Evolutionary conservation across 2,329 filamentous ascomycete genomes (phyloP).

Genomic region (Colletotrichum coccodes): DNA sequence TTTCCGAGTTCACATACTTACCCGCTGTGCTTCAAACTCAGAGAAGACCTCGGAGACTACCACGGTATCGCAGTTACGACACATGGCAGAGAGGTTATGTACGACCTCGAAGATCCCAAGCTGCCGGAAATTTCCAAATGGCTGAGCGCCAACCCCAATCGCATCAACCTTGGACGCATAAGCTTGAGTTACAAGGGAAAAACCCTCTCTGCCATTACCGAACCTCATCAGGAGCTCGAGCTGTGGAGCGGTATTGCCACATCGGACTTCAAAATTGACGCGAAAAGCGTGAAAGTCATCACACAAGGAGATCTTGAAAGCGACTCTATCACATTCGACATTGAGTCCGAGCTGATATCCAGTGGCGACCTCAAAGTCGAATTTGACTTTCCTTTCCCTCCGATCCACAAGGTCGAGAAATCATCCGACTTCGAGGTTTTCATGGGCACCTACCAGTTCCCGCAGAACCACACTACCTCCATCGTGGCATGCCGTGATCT

Average conservation of each 20-base stretch:
- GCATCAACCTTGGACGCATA: slow-evolving; percentile 54
- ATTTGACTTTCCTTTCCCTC: slow-evolving; percentile 55
- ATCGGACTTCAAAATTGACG: slow-evolving; percentile 47
- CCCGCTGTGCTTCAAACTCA: neutral
- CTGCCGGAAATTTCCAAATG: slow-evolving; percentile 56
- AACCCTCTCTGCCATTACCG: slow-evolving; percentile 43
- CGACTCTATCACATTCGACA: slow-evolving; percentile 48
- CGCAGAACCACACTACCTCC: slow-evolving; percentile 49
- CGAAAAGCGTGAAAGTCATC: slow-evolving; percentile 43
- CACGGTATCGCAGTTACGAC: slow-evolving; percentile 44
- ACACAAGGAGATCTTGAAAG: slow-evolving; percentile 51
- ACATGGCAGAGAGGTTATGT: slow-evolving; percentile 49
- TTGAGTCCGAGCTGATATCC: slow-evolving; percentile 47
- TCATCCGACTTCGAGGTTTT: slow-evolving; percentile 58
- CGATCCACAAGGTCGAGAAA: slow-evolving; percentile 47
- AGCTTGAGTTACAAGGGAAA: slow-evolving; percentile 48
- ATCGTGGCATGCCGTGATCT: slow-evolving; percentile 31
- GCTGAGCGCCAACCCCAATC: slow-evolving; percentile 60
- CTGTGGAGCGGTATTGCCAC: slow-evolving; percentile 51
- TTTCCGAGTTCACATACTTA: neutral
- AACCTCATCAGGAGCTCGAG: slow-evolving; percentile 46
- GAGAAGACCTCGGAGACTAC: slow-evolving; percentile 43
- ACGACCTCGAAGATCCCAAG: slow-evolving; percentile 47
- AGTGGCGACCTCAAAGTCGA: slow-evolving; percentile 47
- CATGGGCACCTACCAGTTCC: slow-evolving; percentile 51